phyloP scores from a whole-genome alignment of 169 alveolate species.

The Eimeria falciformis region DNA sequence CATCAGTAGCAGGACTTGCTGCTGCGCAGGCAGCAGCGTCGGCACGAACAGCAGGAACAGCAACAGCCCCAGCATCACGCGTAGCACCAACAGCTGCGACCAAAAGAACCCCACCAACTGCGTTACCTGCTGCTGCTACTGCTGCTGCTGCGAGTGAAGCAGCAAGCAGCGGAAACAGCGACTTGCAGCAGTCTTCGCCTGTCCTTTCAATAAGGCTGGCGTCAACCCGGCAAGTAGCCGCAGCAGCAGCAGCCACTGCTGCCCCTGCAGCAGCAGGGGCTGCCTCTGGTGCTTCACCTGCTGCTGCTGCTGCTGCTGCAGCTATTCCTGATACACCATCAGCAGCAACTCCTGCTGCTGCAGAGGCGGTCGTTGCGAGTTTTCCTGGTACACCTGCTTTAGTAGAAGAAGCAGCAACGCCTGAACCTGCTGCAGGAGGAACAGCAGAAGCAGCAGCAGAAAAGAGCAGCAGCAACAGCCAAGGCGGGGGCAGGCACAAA shows the following conservation, averaged over 20 bases:
- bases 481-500: background rate
- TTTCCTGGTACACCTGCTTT: background rate
- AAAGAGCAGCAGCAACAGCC: background rate
- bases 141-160: background rate
- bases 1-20: background rate
- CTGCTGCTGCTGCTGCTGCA: background rate
- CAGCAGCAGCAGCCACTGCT: conserved; percentile 15
- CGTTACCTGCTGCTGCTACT: background rate
- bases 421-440: conserved; percentile 5
- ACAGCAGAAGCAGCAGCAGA: background rate
- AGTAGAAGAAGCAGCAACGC: background rate
- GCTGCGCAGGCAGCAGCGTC: background rate
- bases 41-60: background rate
- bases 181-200: background rate
- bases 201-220: background rate
- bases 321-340: background rate
- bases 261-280: background rate
- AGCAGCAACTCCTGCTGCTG: background rate
- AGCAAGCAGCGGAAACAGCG: background rate
- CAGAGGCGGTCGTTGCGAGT: background rate
- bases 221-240: background rate
- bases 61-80: background rate
- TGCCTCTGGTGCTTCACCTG: background rate
- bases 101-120: background rate
- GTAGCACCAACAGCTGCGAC: background rate